A percentile compares a stretch with the other conserved stretches of the same genome.
Evolutionary conservation across 2,329 filamentous ascomycete species (phyloP).

Genomic region (Calonectria honghensis): DNA sequence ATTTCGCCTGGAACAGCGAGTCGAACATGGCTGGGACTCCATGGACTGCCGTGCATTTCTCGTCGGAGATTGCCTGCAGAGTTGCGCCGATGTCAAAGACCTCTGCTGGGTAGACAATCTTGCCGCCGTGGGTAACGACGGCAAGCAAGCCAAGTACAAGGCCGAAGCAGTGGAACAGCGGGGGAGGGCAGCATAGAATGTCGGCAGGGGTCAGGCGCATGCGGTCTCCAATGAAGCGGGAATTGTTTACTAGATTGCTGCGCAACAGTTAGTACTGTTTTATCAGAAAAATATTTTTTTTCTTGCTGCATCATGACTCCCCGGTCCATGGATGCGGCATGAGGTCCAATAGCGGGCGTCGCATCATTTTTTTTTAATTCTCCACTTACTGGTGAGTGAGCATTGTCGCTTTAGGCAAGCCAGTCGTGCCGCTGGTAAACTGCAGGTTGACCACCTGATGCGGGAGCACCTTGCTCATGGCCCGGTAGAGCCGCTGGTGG

Average conservation of each 20-base stretch:
- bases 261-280: slow-evolving; percentile 32
- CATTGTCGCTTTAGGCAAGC: slow-evolving; percentile 84
- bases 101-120: slow-evolving; percentile 85
- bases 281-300: slow-evolving; percentile 1
- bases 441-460: slow-evolving; percentile 84
- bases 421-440: slow-evolving; percentile 85
- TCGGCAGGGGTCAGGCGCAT: slow-evolving; percentile 81
- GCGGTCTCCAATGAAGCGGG: slow-evolving; percentile 82
- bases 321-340: slow-evolving; percentile 19
- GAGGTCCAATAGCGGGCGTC: neutral
- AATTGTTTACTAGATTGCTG: slow-evolving; percentile 79
- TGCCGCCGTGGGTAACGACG: slow-evolving; percentile 82
- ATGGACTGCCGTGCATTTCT: slow-evolving; percentile 84
- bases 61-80: slow-evolving; percentile 79
- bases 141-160: slow-evolving; percentile 85
- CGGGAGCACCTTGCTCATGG: slow-evolving; percentile 74
- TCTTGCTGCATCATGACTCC: slow-evolving; percentile 21
- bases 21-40: slow-evolving; percentile 92
- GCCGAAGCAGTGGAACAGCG: slow-evolving; percentile 91
- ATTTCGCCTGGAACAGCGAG: slow-evolving; percentile 72
- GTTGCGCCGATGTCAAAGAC: slow-evolving; percentile 82
- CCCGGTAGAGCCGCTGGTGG: slow-evolving; percentile 70
- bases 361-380: neutral
- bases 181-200: slow-evolving; percentile 86
- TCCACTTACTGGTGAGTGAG: slow-evolving; percentile 78